Percentiles rank a stretch among this genome's conserved stretches.
These are phyloP conservation scores for Pleurotus citrinopileatus DNA, from an alignment of 768 basidiomycete genomes.

Conservation along the genomic window DNA sequence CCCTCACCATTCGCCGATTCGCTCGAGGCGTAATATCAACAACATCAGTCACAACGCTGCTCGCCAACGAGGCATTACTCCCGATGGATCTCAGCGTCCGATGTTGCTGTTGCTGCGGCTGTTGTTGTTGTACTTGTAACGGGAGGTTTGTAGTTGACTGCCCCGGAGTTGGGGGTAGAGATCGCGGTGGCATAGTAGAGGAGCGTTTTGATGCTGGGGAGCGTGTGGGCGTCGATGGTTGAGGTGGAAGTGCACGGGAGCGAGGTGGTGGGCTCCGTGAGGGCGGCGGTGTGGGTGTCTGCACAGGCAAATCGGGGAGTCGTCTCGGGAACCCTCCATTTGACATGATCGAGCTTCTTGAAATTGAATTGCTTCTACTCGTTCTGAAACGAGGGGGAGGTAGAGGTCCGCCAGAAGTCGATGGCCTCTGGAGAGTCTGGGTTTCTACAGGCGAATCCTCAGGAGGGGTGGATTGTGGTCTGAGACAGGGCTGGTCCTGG, in stretches of 20 bases:
- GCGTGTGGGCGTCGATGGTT: slow-evolving; percentile 1
- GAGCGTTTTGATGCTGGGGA: neutral
- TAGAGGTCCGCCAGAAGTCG: neutral
- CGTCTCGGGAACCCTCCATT: slow-evolving; percentile 4
- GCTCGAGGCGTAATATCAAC: neutral
- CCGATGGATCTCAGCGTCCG: neutral
- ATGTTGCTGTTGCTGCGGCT: neutral
- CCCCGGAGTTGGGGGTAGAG: slow-evolving; percentile 1
- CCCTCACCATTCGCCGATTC: neutral
- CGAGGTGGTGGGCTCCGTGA: slow-evolving; percentile 4
- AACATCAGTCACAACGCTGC: neutral
- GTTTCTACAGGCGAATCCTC: neutral
- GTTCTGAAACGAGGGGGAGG: neutral
- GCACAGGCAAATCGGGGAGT: slow-evolving; percentile 1
- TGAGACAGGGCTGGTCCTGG: neutral
- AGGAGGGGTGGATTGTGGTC: slow-evolving; percentile 5
- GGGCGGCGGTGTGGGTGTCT: slow-evolving; percentile 5
- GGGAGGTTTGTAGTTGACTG: neutral
- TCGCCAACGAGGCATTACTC: neutral
- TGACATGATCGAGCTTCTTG: slow-evolving; percentile 2
- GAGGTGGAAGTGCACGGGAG: neutral
- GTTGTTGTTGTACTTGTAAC: neutral
- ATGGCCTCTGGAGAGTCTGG: neutral
- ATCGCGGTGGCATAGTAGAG: slow-evolving; percentile 3
- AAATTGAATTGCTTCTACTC: neutral